Conservation (phyloP, 257 asterid species). For the Voacanga thouarsii region DNA sequence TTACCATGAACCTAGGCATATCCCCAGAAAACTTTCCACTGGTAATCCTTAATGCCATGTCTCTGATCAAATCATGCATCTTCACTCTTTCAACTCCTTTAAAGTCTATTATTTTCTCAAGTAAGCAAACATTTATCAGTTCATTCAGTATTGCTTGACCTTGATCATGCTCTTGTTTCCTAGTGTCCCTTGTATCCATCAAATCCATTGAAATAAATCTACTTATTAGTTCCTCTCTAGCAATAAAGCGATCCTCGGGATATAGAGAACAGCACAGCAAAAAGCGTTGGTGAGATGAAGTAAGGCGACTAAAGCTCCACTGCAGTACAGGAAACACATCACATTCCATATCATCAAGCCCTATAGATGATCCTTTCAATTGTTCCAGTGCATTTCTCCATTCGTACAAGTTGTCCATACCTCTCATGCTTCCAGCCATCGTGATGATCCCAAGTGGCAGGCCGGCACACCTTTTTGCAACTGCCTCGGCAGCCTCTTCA, state of each 20-base stretch:
- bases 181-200: conserved; percentile 24
- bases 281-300: not conserved
- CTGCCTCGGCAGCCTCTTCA: not conserved
- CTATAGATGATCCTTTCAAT: conserved; percentile 23
- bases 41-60: conserved; percentile 25
- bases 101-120: conserved; percentile 19
- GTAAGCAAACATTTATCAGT: conserved; percentile 30
- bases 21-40: not conserved
- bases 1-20: conserved; percentile 27
- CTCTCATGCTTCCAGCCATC: conserved; percentile 1
- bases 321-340: conserved; percentile 20
- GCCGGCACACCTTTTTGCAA: not conserved
- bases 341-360: conserved; percentile 22
- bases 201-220: conserved; percentile 26
- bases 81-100: conserved; percentile 13
- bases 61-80: conserved; percentile 39
- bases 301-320: no score
- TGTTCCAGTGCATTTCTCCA: conserved; percentile 24
- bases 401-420: not conserved
- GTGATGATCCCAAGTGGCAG: conserved; percentile 8
- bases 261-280: conserved; percentile 35
- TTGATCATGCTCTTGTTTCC: conserved; percentile 26
- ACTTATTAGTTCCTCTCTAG: conserved; percentile 22
- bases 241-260: conserved; percentile 28
- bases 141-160: conserved; percentile 28